Evolutionary conservation across 2,329 filamentous ascomycete species (phyloP).

Genomic region (Ceratocystis ficicola): DNA sequence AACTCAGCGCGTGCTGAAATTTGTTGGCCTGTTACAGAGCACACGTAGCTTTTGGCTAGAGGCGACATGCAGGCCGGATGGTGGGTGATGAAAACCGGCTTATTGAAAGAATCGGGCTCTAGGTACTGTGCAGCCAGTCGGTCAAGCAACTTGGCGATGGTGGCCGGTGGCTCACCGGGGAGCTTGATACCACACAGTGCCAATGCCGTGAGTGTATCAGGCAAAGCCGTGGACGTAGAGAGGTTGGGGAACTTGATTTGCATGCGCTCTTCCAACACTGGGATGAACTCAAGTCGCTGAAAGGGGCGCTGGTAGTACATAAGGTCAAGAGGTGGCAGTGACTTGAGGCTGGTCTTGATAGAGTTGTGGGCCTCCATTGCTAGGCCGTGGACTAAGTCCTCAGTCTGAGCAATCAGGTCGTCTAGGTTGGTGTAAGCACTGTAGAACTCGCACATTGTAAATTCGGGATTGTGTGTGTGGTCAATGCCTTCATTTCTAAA

Average conservation of each 20-base stretch:
- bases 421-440: constrained; percentile 67
- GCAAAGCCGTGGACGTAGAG: constrained; percentile 41
- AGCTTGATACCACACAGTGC: constrained; percentile 50
- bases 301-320: constrained; percentile 43
- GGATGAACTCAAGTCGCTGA: constrained; percentile 65
- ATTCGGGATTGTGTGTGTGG: constrained; percentile 89
- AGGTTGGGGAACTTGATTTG: constrained; percentile 55
- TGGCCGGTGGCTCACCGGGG: constrained; percentile 50
- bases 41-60: constrained; percentile 72
- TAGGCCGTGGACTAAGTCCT: constrained; percentile 53
- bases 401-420: constrained; percentile 63
- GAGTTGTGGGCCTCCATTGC: constrained; percentile 39
- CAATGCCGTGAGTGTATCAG: constrained; percentile 42
- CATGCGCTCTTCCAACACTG: constrained; percentile 59
- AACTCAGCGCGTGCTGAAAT: constrained; percentile 76
- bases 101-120: constrained; percentile 56
- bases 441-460: constrained; percentile 96
- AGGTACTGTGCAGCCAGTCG: constrained; percentile 63
- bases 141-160: constrained; percentile 62
- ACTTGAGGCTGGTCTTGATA: constrained; percentile 35
- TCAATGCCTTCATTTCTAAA: constrained; percentile 94
- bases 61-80: constrained; percentile 87
- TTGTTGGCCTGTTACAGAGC: constrained; percentile 53
- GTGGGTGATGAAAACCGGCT: constrained; percentile 74
- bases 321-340: constrained; percentile 39